These are phyloP conservation scores for Phytophthora pini DNA, from an alignment of 352 stramenopile species.

Conservation along the genomic window DNA sequence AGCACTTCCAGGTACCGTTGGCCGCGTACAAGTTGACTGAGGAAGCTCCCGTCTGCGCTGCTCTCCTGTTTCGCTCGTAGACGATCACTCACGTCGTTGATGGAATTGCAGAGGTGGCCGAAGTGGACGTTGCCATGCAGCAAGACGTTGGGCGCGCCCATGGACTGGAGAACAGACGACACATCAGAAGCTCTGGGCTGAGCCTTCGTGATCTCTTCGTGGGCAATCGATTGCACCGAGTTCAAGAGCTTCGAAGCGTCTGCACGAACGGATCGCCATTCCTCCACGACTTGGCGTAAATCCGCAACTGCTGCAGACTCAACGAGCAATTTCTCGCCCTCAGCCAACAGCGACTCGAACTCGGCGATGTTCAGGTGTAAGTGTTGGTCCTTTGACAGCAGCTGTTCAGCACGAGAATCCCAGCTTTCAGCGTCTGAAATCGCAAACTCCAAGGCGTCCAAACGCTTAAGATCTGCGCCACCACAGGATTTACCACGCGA, in stretches of 20 bases:
- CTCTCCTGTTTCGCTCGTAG: slow-evolving; percentile 30
- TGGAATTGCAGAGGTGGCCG: slow-evolving; percentile 16
- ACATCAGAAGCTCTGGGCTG: slow-evolving; percentile 10
- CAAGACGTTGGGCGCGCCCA: slow-evolving; percentile 31
- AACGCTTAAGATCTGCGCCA: slow-evolving; percentile 28
- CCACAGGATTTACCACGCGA: slow-evolving; percentile 42
- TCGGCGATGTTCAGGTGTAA: slow-evolving; percentile 8
- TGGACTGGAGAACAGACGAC: slow-evolving; percentile 16
- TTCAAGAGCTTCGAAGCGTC: slow-evolving; percentile 31
- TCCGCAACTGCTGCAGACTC: slow-evolving; percentile 25
- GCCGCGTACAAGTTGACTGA: slow-evolving; percentile 21
- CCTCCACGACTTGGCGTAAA: slow-evolving; percentile 32
- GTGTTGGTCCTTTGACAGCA: slow-evolving; percentile 23
- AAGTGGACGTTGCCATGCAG: slow-evolving; percentile 33
- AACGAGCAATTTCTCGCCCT: slow-evolving; percentile 34
- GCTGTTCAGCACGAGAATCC: slow-evolving; percentile 28
- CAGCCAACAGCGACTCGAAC: slow-evolving; percentile 32
- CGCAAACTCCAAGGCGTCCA: slow-evolving; percentile 43
- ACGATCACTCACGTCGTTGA: slow-evolving; percentile 9
- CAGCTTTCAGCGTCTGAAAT: slow-evolving; percentile 33
- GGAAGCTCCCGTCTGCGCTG: slow-evolving; percentile 15
- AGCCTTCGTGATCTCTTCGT: slow-evolving; percentile 20
- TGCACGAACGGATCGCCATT: slow-evolving; percentile 37
- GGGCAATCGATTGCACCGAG: slow-evolving; percentile 28
- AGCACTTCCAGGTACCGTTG: slow-evolving; percentile 39